A percentile compares a stretch with the other conserved stretches of the same genome.
phyloP scores from a whole-genome alignment of 352 stramenopile genomes.

The Phytophthora pluvialis region DNA sequence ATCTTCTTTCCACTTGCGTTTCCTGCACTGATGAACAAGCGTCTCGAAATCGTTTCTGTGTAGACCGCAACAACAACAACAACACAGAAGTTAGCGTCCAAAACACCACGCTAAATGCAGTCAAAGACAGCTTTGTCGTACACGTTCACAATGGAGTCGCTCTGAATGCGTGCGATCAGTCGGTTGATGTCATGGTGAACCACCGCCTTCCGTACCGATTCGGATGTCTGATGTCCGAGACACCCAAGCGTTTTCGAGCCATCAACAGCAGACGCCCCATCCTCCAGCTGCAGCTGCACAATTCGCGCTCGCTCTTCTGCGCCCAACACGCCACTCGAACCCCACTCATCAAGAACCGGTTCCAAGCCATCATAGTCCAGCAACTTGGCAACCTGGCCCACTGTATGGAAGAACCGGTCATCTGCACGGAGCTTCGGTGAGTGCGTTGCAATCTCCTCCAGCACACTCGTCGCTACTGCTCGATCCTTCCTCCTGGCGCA shows the following conservation, averaged over 20 bases:
- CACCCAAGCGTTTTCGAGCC: conserved; percentile 57
- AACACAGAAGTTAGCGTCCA: conserved; percentile 11
- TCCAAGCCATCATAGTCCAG: conserved; percentile 36
- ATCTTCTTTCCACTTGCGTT: conserved; percentile 84
- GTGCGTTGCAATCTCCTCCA: conserved; percentile 42
- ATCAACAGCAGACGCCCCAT: conserved; percentile 20
- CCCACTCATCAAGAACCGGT: conserved; percentile 49
- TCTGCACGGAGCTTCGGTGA: conserved; percentile 49
- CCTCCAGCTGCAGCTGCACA: conserved; percentile 22
- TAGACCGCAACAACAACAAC: too few species aligned
- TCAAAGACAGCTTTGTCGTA: conserved; percentile 31
- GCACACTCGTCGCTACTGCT: conserved; percentile 35
- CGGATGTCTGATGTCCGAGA: conserved; percentile 66
- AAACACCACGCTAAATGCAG: neutral
- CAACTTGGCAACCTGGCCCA: conserved; percentile 46
- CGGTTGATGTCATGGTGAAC: conserved; percentile 76
- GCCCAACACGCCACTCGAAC: conserved; percentile 39
- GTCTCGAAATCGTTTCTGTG: conserved; percentile 83
- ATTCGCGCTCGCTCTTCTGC: conserved; percentile 41
- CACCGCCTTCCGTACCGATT: conserved; percentile 67
- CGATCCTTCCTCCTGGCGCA: conserved; percentile 55
- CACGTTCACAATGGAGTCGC: conserved; percentile 58
- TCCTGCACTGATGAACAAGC: conserved; percentile 82
- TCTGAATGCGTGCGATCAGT: conserved; percentile 57
- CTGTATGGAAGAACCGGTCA: conserved; percentile 50